These are phyloP conservation scores for Melaleuca quinquenervia DNA, from an alignment of 345 rosid species.

Conservation along the genomic window DNA sequence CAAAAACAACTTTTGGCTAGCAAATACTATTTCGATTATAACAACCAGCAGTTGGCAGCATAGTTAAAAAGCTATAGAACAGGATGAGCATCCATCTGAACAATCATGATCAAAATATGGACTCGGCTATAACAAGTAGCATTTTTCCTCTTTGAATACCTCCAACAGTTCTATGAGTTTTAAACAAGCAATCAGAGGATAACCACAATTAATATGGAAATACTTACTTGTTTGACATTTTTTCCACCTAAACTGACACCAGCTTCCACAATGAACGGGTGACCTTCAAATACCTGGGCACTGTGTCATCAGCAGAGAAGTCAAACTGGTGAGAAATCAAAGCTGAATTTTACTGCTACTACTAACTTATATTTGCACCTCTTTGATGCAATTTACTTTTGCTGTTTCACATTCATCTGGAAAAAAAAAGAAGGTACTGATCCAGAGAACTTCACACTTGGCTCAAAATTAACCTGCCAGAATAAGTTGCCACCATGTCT, in stretches of 20 bases:
- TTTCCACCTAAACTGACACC: constrained; percentile 95
- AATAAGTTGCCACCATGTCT: constrained; percentile 92
- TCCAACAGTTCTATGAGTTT: background rate
- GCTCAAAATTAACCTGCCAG: constrained; percentile 70
- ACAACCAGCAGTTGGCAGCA: background rate
- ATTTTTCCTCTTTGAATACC: background rate
- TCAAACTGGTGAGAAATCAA: background rate
- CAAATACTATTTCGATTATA: background rate
- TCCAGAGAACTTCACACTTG: constrained; percentile 1
- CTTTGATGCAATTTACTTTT: background rate
- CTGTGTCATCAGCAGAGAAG: constrained; percentile 28
- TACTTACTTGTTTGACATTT: constrained; percentile 81
- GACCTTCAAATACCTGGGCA: constrained; percentile 99
- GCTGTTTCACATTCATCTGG: background rate
- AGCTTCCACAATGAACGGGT: constrained; percentile 97
- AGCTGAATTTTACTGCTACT: background rate
- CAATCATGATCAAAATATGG: background rate
- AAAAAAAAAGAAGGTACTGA: background rate
- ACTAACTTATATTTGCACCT: background rate
- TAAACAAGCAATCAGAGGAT: background rate
- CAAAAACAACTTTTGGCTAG: background rate
- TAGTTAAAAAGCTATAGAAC: background rate
- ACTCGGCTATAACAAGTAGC: background rate
- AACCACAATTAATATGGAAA: background rate
- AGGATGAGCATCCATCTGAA: background rate